Evolutionary conservation across 2,329 filamentous ascomycete species (phyloP).

Genomic region (Ophiostoma novo-ulmi): DNA sequence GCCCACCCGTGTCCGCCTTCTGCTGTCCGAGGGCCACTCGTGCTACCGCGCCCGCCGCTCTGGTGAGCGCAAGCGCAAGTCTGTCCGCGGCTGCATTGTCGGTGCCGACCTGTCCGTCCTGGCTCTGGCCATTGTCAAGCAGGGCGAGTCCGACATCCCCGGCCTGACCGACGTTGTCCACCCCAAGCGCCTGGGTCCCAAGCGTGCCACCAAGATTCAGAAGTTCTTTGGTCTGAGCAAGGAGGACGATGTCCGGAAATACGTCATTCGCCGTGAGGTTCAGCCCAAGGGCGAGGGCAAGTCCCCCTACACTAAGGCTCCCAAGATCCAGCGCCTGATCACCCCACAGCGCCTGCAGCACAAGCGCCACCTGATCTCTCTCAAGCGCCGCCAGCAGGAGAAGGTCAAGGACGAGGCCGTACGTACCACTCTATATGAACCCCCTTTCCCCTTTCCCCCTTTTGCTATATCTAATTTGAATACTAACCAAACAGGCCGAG

Average conservation of each 20-base stretch:
- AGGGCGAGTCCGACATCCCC: constrained; percentile 89
- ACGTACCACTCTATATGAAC: constrained; percentile 42
- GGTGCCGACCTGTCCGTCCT: constrained; percentile 92
- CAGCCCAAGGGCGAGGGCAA: constrained; percentile 96
- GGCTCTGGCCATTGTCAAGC: constrained; percentile 93
- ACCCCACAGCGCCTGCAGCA: constrained; percentile 99
- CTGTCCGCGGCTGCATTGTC: constrained; percentile 97
- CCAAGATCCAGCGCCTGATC: constrained; percentile 99
- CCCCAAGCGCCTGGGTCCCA: constrained; percentile 98
- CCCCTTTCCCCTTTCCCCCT: background rate
- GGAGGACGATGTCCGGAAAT: constrained; percentile 99
- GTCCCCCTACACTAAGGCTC: constrained; percentile 98
- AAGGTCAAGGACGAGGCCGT: constrained; percentile 98
- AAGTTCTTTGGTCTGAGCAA: constrained; percentile 99
- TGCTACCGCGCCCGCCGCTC: constrained; percentile 98
- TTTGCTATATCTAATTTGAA: background rate
- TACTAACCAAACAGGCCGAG: constrained; percentile 63
- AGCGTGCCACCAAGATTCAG: constrained; percentile 99
- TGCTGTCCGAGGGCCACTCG: constrained; percentile 93
- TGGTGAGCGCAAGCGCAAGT: constrained; percentile 99
- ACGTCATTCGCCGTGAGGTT: constrained; percentile 98
- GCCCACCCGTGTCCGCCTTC: constrained; percentile 95
- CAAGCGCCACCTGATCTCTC: constrained; percentile 96
- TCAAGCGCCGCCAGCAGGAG: constrained; percentile 97
- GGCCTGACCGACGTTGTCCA: constrained; percentile 96